These are phyloP conservation scores for Hypoxylon intermedium DNA, from an alignment of 495 filamentous ascomycete genomes.

Conservation along the genomic window DNA sequence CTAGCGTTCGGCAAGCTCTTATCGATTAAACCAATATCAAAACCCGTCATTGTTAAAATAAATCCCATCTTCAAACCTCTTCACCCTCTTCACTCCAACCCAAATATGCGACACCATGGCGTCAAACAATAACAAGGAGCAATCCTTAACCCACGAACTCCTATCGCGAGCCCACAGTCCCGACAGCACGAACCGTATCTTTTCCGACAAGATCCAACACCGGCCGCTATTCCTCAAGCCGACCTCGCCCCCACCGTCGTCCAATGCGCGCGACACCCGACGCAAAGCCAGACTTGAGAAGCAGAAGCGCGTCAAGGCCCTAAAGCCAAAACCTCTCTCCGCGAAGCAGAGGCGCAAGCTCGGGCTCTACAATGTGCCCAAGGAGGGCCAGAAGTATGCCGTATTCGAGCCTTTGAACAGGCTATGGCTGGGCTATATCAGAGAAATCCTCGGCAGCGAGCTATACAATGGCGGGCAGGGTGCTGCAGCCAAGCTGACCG, in stretches of 20 bases:
- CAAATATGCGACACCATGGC: constrained; percentile 31
- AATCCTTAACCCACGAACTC: constrained; percentile 67
- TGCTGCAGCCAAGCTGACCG: constrained; percentile 70
- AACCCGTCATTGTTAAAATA: background rate
- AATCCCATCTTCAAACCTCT: background rate
- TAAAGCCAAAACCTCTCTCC: constrained; percentile 78
- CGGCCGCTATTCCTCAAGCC: constrained; percentile 82
- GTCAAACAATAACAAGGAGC: constrained; percentile 30
- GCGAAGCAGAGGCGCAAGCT: constrained; percentile 78
- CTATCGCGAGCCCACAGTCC: constrained; percentile 78
- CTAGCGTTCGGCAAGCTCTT: too few relatives aligned
- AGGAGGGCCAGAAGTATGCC: constrained; percentile 70
- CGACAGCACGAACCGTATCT: constrained; percentile 70
- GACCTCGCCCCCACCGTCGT: constrained; percentile 64
- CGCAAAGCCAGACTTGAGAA: constrained; percentile 62
- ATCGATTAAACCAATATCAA: background rate
- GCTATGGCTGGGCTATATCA: constrained; percentile 86
- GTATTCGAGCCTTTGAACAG: constrained; percentile 77
- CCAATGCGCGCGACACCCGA: constrained; percentile 70
- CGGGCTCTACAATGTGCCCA: constrained; percentile 75
- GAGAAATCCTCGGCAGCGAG: constrained; percentile 68
- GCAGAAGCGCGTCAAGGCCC: constrained; percentile 61
- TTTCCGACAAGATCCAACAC: constrained; percentile 79
- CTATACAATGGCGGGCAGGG: constrained; percentile 52
- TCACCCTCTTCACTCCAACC: background rate